A percentile compares a stretch with the other conserved stretches of the same genome.
Conservation (phyloP, 164 flowering plant species). For the grape (Vitis vinifera) region ASM3070453v1 NC_081812.1:425501-426000, state of each 20-base stretch:
- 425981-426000: no score
- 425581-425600: slow-evolving; percentile 53
- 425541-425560: slow-evolving; percentile 44
- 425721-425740: neutral
- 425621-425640: slow-evolving; percentile 35
- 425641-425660: slow-evolving; percentile 45
- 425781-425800: no score
- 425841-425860: no score
- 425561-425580: slow-evolving; percentile 42
- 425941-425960: no score
- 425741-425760: neutral
- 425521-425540: slow-evolving; percentile 61
- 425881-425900: no score
- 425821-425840: no score
- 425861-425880: no score
- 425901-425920: no score
- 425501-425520: slow-evolving; percentile 43
- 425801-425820: no score
- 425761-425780: neutral
- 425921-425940: no score
- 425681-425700: slow-evolving; percentile 39
- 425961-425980: no score
- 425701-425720: slow-evolving; percentile 27
- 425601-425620: slow-evolving; percentile 24
- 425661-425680: slow-evolving; percentile 38